Conservation (phyloP, 257 asterid species). For the Nicotiana obtusifolia region DNA sequence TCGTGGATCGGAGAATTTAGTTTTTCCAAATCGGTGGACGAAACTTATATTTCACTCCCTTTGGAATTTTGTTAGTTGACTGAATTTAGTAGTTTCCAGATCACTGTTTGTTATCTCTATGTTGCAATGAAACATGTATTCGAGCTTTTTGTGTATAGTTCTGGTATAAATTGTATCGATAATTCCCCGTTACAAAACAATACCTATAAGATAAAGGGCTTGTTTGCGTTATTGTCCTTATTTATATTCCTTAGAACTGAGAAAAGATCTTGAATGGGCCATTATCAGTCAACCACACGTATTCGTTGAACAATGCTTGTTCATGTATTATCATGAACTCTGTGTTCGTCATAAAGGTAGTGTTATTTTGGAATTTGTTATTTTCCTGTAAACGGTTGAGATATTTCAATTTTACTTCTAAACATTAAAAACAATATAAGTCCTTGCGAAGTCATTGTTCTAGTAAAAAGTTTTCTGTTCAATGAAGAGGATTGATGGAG, state of each 20-base stretch:
- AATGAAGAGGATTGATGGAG: not conserved
- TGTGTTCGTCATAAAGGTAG: no score
- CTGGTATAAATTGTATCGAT: no score
- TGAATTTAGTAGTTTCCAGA: not conserved
- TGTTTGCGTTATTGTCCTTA: no score
- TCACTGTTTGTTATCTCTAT: not conserved
- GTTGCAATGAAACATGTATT: not conserved
- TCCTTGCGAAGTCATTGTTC: not conserved
- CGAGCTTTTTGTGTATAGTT: not conserved
- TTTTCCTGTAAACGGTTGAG: not conserved
- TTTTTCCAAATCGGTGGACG: not conserved
- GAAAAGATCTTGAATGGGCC: no score
- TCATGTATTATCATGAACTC: no score
- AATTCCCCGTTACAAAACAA: no score
- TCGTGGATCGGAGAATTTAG: not conserved
- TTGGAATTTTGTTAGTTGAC: not conserved
- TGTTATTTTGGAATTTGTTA: not conserved
- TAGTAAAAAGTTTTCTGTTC: not conserved
- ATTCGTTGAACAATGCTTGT: no score
- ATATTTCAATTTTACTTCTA: not conserved
- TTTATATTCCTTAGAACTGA: no score
- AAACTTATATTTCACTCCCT: not conserved
- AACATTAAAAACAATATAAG: not conserved
- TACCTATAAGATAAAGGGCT: no score
- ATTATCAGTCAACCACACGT: no score